Evolutionary conservation across 202 grass and related monocot genomes (phyloP), one percentile per base, ranked within the genome.

Genomic region (Setaria viridis): DNA sequence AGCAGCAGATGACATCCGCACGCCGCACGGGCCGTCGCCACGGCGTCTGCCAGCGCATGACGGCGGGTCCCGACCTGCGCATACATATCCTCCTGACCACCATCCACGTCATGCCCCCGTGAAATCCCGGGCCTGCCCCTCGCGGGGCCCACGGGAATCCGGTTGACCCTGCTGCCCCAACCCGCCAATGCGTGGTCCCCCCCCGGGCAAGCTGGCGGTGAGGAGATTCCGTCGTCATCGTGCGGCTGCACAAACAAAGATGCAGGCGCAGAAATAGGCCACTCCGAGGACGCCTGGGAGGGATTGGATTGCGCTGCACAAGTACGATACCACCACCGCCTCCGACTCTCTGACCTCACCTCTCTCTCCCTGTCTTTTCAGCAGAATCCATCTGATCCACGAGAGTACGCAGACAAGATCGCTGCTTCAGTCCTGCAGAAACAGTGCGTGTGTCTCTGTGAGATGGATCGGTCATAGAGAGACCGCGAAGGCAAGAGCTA

Each of bases 171-270:
- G 41, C 29, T 4, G 15, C 46, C 77, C 84, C 70, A 39, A 77
- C 51, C 41, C 49, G 41, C 59, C 70, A 75, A 58, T 37, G 32
- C 0, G 78, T 76, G 63, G 79, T 37, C 63, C 79, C 85, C 79
- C 50, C 71, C 1, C 51, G 1, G 7, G 14, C 53, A 55, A 55
- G 12, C 1, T 0, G 12, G 12, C 3, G 20, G 12, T 2, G 43
- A 9, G 48, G 43, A 71, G 80, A 83, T 82, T 82, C 84, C 79
- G 66, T 90, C 77, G 30, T 16, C 88, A 14, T 89, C 78, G 72
- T 85, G 87, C 77, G 19, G 72, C 72, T 70, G 72, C 86, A 71
- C 86, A 83, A 78, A 71, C 80, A 77, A 87, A 77, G 72, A 82
- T 82, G 72, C 79, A 76, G 21, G 62, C 48, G 49, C 72, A 72